Base-by-base conservation (phyloP, 2,329 filamentous ascomycete genomes). In the Pezicula carpinea region DNA sequence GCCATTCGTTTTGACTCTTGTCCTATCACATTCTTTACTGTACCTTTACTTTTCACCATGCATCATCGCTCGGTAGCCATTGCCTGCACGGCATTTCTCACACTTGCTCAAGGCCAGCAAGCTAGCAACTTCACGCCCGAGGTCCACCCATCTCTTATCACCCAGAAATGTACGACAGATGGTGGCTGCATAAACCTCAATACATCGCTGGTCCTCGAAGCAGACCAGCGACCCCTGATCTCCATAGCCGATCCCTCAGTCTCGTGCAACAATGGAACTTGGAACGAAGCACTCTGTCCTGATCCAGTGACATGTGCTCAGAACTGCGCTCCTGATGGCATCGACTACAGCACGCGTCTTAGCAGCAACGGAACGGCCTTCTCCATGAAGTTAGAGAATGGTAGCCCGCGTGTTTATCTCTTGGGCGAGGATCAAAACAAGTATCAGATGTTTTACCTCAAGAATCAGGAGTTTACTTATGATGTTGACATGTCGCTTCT, bases 391-490 rank as follows among this genome's bases (percentile, higher is more conserved):
- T 15, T 39, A 21, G 19, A 39, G 23, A 10, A 22, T 23, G 38
- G 38, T 15, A 39, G 38, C 41, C 69, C 69, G 10, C 62, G 53
- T 8, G 42, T 53, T 13, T 56, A 56, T 32, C 51, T 56, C 13
- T 44, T 52, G 8, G 48, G 43, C 18, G 43, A 31, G 10, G 50
- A 56, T 39, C 65, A 68, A 52, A 70, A 69, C 55, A 78, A 75
- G 50, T 87, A 87, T 66, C 69, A 84, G 67, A 73, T 77, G 62
- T 80, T 86, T 68, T 73, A 78, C 50, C 71, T 85, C 50, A 71
- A 80, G 44, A 79, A 78, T 66, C 75, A 82, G 60, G 83, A 87
- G 66, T 80, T 87, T 66, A 81, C 80, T 48, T 85, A 87, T 50
- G 82, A 85, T 46, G 83, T 86, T 39, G 83, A 87, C 59, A 76